A percentile compares a stretch with the other conserved stretches of the same genome.
These are phyloP conservation scores for Aspergillus floridensis DNA, from an alignment of 2,329 filamentous ascomycete species.

Conservation along the genomic window DNA sequence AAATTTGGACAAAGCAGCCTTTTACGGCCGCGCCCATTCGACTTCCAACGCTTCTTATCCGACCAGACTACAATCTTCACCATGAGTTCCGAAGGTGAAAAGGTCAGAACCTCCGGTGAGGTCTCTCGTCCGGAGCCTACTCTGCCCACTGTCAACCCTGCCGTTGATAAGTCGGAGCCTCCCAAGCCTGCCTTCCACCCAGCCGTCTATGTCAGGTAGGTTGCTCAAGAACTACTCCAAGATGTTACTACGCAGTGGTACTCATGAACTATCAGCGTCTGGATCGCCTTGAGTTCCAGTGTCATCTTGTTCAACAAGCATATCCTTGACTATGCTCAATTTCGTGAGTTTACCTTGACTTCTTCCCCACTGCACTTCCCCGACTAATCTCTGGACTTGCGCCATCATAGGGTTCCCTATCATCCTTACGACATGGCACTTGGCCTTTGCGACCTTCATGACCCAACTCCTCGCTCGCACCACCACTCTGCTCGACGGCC, in stretches of 20 bases:
- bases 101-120: conserved; percentile 80
- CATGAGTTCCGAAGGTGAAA: conserved; percentile 71
- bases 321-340: conserved; percentile 81
- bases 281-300: conserved; percentile 88
- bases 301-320: conserved; percentile 99
- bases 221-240: neutral
- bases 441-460: conserved; percentile 88
- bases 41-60: conserved; percentile 48
- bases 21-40: conserved; percentile 47
- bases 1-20: conserved; percentile 44
- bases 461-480: conserved; percentile 91
- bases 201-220: conserved; percentile 75
- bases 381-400: neutral
- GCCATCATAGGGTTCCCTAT: conserved; percentile 47
- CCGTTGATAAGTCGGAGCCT: conserved; percentile 66
- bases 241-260: neutral
- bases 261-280: conserved; percentile 58
- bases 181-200: conserved; percentile 69
- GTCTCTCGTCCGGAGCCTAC: conserved; percentile 46
- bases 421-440: conserved; percentile 91
- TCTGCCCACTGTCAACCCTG: conserved; percentile 77
- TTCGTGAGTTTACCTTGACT: conserved; percentile 58
- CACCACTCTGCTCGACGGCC: conserved; percentile 84
- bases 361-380: neutral
- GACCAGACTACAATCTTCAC: conserved; percentile 38